Conservation (phyloP, 495 filamentous ascomycete genomes). For the Xylaria castorea region DNA sequence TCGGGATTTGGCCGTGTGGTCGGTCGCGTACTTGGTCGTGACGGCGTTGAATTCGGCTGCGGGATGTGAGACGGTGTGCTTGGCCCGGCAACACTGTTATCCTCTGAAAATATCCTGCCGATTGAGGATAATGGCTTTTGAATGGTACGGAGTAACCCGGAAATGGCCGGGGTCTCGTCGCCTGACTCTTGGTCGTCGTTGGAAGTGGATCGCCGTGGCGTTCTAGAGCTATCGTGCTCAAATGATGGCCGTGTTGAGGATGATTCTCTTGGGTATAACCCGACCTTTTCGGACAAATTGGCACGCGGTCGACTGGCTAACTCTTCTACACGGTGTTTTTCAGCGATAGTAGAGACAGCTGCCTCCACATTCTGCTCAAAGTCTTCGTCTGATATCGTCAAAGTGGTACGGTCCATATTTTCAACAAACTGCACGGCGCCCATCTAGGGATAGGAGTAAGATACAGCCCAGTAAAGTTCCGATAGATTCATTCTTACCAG, state of each 20-base stretch:
- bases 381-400: slow-evolving; percentile 93
- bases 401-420: slow-evolving; percentile 87
- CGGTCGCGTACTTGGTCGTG: slow-evolving; percentile 63
- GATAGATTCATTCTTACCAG: slow-evolving; percentile 60
- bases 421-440: slow-evolving; percentile 98
- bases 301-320: slow-evolving; percentile 47
- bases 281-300: slow-evolving; percentile 67
- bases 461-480: slow-evolving; percentile 24
- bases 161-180: slow-evolving; percentile 79
- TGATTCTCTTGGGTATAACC: slow-evolving; percentile 48
- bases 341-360: slow-evolving; percentile 94
- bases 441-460: slow-evolving; percentile 60
- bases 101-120: slow-evolving; percentile 96
- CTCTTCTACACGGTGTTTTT: slow-evolving; percentile 70
- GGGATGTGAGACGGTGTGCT: slow-evolving; percentile 64
- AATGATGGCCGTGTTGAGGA: slow-evolving; percentile 49
- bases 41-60: slow-evolving; percentile 44
- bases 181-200: slow-evolving; percentile 56
- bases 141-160: slow-evolving; percentile 87
- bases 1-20: slow-evolving; percentile 63
- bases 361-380: slow-evolving; percentile 96
- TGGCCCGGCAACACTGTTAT: slow-evolving; percentile 51
- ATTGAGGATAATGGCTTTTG: slow-evolving; percentile 91
- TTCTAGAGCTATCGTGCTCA: slow-evolving; percentile 52
- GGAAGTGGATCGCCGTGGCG: slow-evolving; percentile 49